phyloP scores from a whole-genome alignment of 257 asterid species.

The Gentiana macrophylla region DNA sequence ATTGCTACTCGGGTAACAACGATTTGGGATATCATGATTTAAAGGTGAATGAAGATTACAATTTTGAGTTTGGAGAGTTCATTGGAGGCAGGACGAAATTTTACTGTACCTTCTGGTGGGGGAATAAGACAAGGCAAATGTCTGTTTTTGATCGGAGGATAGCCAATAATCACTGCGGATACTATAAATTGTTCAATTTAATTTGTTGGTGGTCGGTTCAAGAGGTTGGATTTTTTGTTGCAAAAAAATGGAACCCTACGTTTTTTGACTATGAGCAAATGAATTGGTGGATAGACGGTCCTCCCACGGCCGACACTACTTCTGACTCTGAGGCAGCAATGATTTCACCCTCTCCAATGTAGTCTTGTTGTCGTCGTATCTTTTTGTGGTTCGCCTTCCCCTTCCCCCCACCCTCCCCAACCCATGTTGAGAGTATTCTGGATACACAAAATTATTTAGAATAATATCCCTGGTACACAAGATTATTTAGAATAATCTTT shows the following conservation, averaged over 20 bases:
- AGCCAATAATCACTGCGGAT: not conserved
- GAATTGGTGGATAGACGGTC: not conserved
- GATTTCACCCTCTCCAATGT: too few relatives aligned
- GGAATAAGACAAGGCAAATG: not conserved
- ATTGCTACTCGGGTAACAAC: not conserved
- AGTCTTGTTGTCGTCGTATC: too few relatives aligned
- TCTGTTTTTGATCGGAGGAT: not conserved
- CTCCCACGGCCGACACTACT: too few relatives aligned
- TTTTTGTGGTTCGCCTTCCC: too few relatives aligned
- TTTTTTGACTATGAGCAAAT: not conserved
- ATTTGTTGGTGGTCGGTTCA: not conserved
- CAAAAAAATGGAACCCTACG: not conserved
- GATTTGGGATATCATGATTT: not conserved
- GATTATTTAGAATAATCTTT: too few relatives aligned
- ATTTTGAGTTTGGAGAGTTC: not conserved
- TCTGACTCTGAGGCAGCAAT: too few relatives aligned
- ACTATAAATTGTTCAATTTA: not conserved
- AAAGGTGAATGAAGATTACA: not conserved
- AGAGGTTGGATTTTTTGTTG: not conserved
- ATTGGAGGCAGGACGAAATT: not conserved
- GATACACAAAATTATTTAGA: too few relatives aligned
- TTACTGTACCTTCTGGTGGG: slow-evolving; percentile 1
- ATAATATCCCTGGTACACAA: too few relatives aligned
- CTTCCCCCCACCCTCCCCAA: too few relatives aligned
- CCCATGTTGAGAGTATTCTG: too few relatives aligned